Evolutionary conservation across 2,329 filamentous ascomycete species (phyloP).

Genomic region (Colletotrichum orchidophilum): DNA sequence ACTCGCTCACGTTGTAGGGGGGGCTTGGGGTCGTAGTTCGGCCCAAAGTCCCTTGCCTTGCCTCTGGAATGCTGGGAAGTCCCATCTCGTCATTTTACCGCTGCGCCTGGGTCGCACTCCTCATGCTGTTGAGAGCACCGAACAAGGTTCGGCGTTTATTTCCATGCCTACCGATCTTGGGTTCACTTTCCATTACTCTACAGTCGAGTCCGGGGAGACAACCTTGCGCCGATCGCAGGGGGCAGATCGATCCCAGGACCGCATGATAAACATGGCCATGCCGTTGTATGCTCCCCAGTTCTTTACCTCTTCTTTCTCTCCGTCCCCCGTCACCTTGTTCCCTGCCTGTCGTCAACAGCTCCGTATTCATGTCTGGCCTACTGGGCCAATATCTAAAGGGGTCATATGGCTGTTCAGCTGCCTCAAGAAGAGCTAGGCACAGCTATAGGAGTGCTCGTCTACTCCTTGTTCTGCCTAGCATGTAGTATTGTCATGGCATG

Average conservation of each 20-base stretch:
- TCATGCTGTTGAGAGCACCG: constrained; percentile 8
- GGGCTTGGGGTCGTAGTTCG: constrained; percentile 7
- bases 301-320: constrained; percentile 25
- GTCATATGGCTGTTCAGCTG: constrained; percentile 48
- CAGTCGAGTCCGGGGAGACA: background rate
- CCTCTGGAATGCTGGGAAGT: constrained; percentile 2
- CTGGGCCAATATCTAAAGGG: constrained; percentile 15
- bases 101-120: background rate
- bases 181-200: background rate
- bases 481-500: constrained; percentile 46
- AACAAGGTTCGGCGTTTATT: background rate
- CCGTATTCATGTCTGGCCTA: constrained; percentile 27
- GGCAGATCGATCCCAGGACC: constrained; percentile 20
- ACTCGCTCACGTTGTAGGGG: constrained; percentile 6
- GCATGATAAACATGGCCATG: constrained; percentile 34
- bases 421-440: constrained; percentile 44
- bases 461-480: constrained; percentile 46
- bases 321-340: constrained; percentile 16
- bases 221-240: constrained; percentile 29
- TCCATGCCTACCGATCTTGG: background rate
- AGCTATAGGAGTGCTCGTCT: constrained; percentile 46
- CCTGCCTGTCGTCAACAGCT: constrained; percentile 10
- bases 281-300: constrained; percentile 19
- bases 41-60: constrained; percentile 17
- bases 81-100: constrained; percentile 14